Evolutionary conservation across 2,329 filamentous ascomycete genomes (phyloP), one percentile per base, ranked within the genome.

Genomic region (Diaporthe velutina): DNA sequence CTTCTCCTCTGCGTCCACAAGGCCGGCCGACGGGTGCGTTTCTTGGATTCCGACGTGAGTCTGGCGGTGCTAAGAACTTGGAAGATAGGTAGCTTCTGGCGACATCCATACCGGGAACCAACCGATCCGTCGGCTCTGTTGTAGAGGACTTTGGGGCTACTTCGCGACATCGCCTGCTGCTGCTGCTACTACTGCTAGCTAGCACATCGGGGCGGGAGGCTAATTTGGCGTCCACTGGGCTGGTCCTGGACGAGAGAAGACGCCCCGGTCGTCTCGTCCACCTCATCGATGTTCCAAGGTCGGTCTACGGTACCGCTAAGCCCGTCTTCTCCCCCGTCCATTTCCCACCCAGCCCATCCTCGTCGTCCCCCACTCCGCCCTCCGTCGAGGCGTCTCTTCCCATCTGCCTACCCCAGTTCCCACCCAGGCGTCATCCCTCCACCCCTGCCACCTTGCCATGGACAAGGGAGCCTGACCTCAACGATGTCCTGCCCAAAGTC

Each of bases 171-270:
- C 45, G 40, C 64, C 33, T 54, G 17, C 33, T 40, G 30, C 30
- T 66, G 28, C 70, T 40, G 35, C 70, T 50, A 22, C 52, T 48
- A 60, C 33, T 38, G 57, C 33, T 28, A 61, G 10, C 22, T 35
- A 71, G 54, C 22, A 33, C 40, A n/a, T 45, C 38, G 42, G 70
- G 25, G 70, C 70, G 70, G 70, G 70, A 68, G 70, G 38, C 70
- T 71, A 71, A 60, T 71, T 71, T 71, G 70, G 70, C 70, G 55
- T 50, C 42, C 42, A 71, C 42, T 52, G 64, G 64, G 64, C 64
- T 54, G 64, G 64, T 40, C 64, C 64, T 68, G 48, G 64, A 40
- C 48, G 5, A 68, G 48, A 68, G 30, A 28, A 54, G n/a, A n/a
- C 33, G 22, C 48, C 64, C 33, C 15, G 35, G 64, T 54, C 64